These are phyloP conservation scores for Aaosphaeria arxii DNA, from an alignment of 2,329 filamentous ascomycete genomes.

Conservation along the genomic window DNA sequence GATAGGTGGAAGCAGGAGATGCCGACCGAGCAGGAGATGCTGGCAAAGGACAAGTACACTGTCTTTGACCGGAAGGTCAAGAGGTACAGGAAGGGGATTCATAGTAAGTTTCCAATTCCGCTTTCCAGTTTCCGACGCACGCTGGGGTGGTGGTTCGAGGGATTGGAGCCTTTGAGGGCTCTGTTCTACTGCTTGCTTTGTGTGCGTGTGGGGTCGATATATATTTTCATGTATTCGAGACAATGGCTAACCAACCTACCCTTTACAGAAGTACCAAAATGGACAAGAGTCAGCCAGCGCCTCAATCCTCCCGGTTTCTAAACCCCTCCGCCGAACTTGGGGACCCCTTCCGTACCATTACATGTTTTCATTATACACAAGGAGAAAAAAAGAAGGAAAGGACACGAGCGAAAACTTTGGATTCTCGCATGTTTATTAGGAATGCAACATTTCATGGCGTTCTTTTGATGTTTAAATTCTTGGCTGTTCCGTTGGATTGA, in stretches of 20 bases:
- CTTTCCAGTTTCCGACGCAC: no score
- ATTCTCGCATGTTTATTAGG: no score
- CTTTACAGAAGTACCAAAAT: conserved; percentile 54
- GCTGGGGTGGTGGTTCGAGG: no score
- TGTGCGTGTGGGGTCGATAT: not conserved
- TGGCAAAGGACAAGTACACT: conserved; percentile 95
- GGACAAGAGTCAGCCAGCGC: conserved; percentile 92
- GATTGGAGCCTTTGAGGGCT: no score
- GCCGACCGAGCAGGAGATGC: conserved; percentile 93
- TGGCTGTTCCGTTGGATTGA: no score
- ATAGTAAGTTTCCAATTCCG: conserved; percentile 66
- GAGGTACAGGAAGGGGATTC: conserved; percentile 93
- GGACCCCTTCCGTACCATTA: not conserved
- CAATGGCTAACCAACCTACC: not conserved
- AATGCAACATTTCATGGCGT: no score
- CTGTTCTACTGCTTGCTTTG: not conserved
- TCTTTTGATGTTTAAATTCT: no score
- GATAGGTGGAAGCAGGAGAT: conserved; percentile 94
- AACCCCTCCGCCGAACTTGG: conserved; percentile 8
- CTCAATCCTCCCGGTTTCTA: conserved; percentile 94
- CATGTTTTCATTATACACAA: not conserved
- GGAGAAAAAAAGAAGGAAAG: no score
- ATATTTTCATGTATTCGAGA: not conserved
- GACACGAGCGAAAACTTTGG: no score
- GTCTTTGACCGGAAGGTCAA: conserved; percentile 96